phyloP scores from a whole-genome alignment of 2,329 filamentous ascomycete genomes.

The Penicillium janthinellum region DNA sequence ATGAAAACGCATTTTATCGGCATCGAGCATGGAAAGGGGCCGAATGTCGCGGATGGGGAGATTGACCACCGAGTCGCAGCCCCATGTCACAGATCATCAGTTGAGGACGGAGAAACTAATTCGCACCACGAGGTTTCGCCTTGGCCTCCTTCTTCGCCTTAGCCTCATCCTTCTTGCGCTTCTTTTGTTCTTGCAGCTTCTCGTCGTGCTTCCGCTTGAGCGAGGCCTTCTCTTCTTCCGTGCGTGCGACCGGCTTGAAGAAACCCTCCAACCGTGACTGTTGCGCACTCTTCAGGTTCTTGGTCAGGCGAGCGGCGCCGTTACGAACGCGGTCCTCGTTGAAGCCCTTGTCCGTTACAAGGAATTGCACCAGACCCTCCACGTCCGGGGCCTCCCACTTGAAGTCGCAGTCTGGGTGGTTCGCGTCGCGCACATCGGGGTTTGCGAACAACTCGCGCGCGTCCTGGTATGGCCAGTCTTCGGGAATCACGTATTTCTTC shows the following conservation, averaged over 20 bases:
- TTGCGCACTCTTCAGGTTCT: slow-evolving; percentile 88
- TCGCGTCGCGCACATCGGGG: slow-evolving; percentile 81
- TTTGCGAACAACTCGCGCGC: slow-evolving; percentile 89
- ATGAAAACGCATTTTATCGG: slow-evolving; percentile 5
- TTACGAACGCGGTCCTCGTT: slow-evolving; percentile 88
- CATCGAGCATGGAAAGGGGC: neutral
- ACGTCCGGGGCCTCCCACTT: slow-evolving; percentile 96
- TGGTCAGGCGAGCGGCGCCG: slow-evolving; percentile 76
- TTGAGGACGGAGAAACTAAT: slow-evolving; percentile 31
- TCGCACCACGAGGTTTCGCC: slow-evolving; percentile 74
- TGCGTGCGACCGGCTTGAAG: slow-evolving; percentile 90
- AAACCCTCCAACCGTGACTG: slow-evolving; percentile 93
- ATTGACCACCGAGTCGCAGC: neutral
- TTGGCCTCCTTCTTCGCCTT: slow-evolving; percentile 94
- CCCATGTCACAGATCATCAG: neutral
- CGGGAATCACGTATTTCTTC: slow-evolving; percentile 80
- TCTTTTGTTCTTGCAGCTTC: slow-evolving; percentile 89
- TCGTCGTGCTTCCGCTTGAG: slow-evolving; percentile 93
- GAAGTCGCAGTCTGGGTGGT: slow-evolving; percentile 88
- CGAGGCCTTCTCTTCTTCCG: slow-evolving; percentile 77
- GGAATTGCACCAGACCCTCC: slow-evolving; percentile 83
- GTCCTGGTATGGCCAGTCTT: slow-evolving; percentile 96
- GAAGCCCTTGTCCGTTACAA: slow-evolving; percentile 95
- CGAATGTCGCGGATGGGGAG: neutral
- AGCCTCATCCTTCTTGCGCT: slow-evolving; percentile 90